Percentiles rank a stretch among this genome's conserved stretches.
These are phyloP conservation scores for Mycocentrospora acerina DNA, from an alignment of 2,329 filamentous ascomycete genomes.

Conservation along the genomic window DNA sequence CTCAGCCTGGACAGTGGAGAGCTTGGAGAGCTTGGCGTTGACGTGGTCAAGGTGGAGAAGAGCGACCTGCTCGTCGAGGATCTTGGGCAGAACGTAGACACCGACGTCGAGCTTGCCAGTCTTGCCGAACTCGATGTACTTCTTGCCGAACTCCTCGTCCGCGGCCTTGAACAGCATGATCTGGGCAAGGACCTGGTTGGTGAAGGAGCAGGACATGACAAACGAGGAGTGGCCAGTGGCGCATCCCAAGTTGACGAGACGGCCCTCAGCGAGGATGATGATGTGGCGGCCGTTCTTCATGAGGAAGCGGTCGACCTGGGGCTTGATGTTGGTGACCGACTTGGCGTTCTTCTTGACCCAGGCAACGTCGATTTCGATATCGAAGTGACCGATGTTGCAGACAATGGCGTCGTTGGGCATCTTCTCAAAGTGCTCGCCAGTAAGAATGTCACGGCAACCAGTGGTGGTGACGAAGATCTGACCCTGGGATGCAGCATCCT, in stretches of 20 bases:
- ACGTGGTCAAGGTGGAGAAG: conserved; percentile 89
- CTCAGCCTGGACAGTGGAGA: conserved; percentile 85
- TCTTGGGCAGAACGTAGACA: conserved; percentile 98
- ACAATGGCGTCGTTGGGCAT: conserved; percentile 99
- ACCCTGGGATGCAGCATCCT: conserved; percentile 82
- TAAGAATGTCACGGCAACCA: conserved; percentile 96
- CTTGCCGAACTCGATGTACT: conserved; percentile 96
- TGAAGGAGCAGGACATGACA: conserved; percentile 99
- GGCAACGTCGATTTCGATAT: conserved; percentile 99
- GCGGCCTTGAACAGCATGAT: conserved; percentile 96
- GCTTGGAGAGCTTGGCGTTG: conserved; percentile 89
- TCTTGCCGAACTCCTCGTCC: conserved; percentile 83
- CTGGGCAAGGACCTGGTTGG: conserved; percentile 99
- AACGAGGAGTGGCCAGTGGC: conserved; percentile 99
- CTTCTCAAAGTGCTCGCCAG: conserved; percentile 85
- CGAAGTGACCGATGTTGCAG: conserved; percentile 99
- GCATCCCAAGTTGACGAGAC: conserved; percentile 98
- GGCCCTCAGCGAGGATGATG: conserved; percentile 97
- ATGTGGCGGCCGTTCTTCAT: conserved; percentile 95
- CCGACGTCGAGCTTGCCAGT: conserved; percentile 85
- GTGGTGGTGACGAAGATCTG: conserved; percentile 99
- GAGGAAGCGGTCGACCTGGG: conserved; percentile 96
- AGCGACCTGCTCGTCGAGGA: conserved; percentile 98
- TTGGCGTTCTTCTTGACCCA: conserved; percentile 98
- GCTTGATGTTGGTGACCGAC: conserved; percentile 98